These are phyloP conservation scores for Cyclotella sp. DNA, from an alignment of 108 stramenopile genomes.

Conservation along the genomic window DNA sequence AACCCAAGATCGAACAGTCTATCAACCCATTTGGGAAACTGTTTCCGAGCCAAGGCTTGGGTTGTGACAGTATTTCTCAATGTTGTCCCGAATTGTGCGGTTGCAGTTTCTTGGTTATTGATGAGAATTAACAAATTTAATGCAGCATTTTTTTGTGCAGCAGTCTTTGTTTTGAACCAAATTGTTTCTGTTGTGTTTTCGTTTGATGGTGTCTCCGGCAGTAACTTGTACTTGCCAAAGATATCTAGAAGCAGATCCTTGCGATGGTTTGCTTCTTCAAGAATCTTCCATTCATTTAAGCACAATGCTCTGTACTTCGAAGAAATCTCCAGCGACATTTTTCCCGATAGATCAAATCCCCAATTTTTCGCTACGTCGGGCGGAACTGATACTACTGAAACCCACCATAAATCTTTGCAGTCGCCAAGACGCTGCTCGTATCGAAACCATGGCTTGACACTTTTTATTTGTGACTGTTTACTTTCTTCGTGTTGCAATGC, in stretches of 20 bases:
- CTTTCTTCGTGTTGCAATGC: slow-evolving; percentile 9
- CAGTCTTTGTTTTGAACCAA: slow-evolving; percentile 38
- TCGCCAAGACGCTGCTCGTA: background rate
- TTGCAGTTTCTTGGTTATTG: background rate
- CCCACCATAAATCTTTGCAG: slow-evolving; percentile 23
- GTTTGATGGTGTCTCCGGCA: background rate
- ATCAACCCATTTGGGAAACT: slow-evolving; percentile 2
- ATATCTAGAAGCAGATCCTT: slow-evolving; percentile 12
- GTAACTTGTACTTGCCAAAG: slow-evolving; percentile 7
- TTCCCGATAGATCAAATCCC: background rate
- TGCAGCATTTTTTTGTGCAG: slow-evolving; percentile 34
- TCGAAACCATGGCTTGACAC: slow-evolving; percentile 29
- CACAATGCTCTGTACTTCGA: slow-evolving; percentile 13
- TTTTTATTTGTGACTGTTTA: slow-evolving; percentile 12
- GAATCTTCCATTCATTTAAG: background rate
- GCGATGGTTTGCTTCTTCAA: background rate
- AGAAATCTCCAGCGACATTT: background rate
- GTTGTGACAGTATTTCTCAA: background rate
- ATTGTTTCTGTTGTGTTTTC: background rate
- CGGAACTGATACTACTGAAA: slow-evolving; percentile 7
- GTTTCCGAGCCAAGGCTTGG: background rate
- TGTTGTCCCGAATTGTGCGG: background rate
- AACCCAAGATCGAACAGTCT: slow-evolving; percentile 9
- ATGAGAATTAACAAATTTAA: slow-evolving; percentile 22
- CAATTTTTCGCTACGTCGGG: slow-evolving; percentile 4